phyloP scores from a whole-genome alignment of 805 yeast species.

The Candida adriatica region DNA sequence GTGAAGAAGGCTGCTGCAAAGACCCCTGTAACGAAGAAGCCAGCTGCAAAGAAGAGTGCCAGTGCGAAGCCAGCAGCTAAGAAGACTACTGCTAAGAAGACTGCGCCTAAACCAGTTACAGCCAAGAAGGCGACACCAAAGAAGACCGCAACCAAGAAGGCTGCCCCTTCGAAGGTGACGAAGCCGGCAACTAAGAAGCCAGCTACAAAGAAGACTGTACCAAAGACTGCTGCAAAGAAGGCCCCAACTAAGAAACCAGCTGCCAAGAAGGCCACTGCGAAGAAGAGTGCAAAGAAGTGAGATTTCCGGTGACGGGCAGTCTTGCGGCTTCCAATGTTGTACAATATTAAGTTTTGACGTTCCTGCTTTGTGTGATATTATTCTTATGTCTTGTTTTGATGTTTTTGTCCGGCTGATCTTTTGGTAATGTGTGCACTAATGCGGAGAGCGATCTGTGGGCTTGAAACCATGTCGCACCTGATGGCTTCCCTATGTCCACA shows the following conservation, averaged over 20 bases:
- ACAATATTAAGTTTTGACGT: too few species aligned
- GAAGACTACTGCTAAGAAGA: conserved; percentile 24
- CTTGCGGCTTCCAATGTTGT: background rate
- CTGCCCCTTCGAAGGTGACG: too few species aligned
- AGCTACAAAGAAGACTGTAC: conserved; percentile 23
- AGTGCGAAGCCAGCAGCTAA: conserved; percentile 25
- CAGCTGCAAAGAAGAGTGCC: conserved; percentile 16
- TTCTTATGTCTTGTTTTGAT: too few species aligned
- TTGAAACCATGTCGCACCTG: too few species aligned
- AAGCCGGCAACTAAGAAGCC: conserved; percentile 21
- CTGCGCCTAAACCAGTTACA: conserved; percentile 27
- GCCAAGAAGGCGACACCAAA: conserved; percentile 27
- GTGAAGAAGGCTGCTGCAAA: conserved; percentile 14
- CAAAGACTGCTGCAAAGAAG: conserved; percentile 24
- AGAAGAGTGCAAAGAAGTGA: conserved; percentile 20
- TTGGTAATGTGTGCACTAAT: too few species aligned
- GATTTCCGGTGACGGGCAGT: too few species aligned
- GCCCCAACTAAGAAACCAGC: conserved; percentile 27
- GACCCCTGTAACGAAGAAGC: conserved; percentile 1
- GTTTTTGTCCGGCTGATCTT: too few species aligned
- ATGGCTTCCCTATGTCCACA: too few species aligned
- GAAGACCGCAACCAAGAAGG: conserved; percentile 27
- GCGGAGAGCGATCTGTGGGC: too few species aligned
- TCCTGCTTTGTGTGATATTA: too few species aligned
- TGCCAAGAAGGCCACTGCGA: conserved; percentile 20